Conservation (phyloP, 768 basidiomycete genomes). For the Leccinum boreale region DNA sequence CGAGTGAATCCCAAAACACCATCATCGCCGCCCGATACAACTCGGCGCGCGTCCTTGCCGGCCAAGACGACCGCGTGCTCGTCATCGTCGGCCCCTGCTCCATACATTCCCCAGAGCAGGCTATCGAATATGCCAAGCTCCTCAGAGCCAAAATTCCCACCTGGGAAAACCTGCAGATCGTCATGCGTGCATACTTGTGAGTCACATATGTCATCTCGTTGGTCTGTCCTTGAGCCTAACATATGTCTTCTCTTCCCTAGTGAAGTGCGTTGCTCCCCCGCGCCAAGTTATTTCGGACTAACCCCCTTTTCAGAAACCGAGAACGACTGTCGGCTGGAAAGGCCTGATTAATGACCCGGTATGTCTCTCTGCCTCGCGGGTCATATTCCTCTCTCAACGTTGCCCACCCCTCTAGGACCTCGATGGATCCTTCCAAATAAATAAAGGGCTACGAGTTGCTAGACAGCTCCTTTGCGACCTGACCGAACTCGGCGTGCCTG, state of each 20-base stretch:
- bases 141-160: conserved; percentile 63
- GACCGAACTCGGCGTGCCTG: conserved; percentile 84
- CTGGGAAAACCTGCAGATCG: conserved; percentile 77
- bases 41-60: conserved; percentile 76
- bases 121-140: conserved; percentile 74
- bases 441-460: conserved; percentile 90
- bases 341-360: conserved; percentile 89
- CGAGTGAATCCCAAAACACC: conserved; percentile 61
- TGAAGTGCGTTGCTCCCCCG: conserved; percentile 31
- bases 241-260: conserved; percentile 33
- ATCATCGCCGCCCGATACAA: conserved; percentile 78
- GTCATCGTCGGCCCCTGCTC: conserved; percentile 96
- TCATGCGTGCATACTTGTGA: conserved; percentile 98
- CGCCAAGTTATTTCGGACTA: not conserved
- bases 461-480: conserved; percentile 90
- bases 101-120: conserved; percentile 86
- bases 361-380: not conserved
- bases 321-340: conserved; percentile 98
- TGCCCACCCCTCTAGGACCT: conserved; percentile 48
- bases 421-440: conserved; percentile 92
- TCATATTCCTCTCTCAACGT: not conserved
- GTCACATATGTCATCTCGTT: conserved; percentile 32
- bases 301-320: conserved; percentile 66
- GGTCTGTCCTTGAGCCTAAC: conserved; percentile 28
- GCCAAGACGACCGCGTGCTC: conserved; percentile 80